These are phyloP conservation scores for Malus fusca DNA, from an alignment of 306 rosid species.

Conservation along the genomic window DNA sequence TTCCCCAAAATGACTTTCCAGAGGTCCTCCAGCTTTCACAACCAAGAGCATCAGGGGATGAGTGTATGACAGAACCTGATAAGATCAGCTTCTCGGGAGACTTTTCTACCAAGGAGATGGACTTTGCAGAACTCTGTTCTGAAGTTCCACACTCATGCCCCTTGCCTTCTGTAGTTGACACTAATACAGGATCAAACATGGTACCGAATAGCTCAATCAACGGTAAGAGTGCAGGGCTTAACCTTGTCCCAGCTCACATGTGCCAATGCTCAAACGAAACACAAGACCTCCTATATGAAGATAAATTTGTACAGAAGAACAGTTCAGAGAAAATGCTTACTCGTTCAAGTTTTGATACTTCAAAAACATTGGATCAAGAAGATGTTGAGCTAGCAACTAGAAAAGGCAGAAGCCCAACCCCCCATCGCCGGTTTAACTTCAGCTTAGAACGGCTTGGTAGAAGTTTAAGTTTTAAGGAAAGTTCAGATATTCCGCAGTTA, in stretches of 20 bases:
- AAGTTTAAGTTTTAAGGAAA: slow-evolving; percentile 86
- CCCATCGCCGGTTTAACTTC: slow-evolving; percentile 53
- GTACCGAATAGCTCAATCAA: slow-evolving; percentile 15
- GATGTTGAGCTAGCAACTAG: slow-evolving; percentile 29
- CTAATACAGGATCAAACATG: slow-evolving; percentile 23
- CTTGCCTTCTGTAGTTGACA: slow-evolving; percentile 26
- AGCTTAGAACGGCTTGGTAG: slow-evolving; percentile 64
- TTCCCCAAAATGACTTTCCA: slow-evolving; percentile 27
- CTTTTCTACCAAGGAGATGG: slow-evolving; percentile 34
- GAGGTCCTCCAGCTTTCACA: slow-evolving; percentile 26
- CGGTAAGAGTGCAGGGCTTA: slow-evolving; percentile 19
- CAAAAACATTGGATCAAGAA: slow-evolving; percentile 32
- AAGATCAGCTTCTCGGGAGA: slow-evolving; percentile 36
- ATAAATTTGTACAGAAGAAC: slow-evolving; percentile 20
- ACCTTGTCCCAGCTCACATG: slow-evolving; percentile 26
- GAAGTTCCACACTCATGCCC: slow-evolving; percentile 46
- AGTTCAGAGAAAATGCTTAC: slow-evolving; percentile 10
- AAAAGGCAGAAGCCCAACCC: slow-evolving; percentile 48
- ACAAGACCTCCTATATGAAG: slow-evolving; percentile 22
- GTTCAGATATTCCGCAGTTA: slow-evolving; percentile 40
- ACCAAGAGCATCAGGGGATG: slow-evolving; percentile 32
- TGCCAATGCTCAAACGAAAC: slow-evolving; percentile 24
- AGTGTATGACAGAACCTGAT: slow-evolving; percentile 32
- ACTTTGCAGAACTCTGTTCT: slow-evolving; percentile 29
- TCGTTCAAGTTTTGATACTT: slow-evolving; percentile 21